Base-by-base conservation (phyloP, 345 rosid species). In the Eucalyptus curtisii region DNA sequence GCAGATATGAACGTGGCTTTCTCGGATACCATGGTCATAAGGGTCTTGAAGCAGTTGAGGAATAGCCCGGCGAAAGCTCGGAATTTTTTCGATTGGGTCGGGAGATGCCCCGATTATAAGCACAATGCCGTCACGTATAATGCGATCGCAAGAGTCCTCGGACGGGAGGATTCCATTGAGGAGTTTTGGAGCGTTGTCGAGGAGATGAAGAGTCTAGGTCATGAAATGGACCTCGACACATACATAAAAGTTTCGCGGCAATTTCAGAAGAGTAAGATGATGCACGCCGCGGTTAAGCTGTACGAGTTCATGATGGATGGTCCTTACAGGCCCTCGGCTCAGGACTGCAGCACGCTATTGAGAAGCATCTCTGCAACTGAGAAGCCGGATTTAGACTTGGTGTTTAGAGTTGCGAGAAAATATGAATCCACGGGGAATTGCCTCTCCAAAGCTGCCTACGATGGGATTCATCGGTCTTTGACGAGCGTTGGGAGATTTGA, bases 271-370 rank as follows among this genome's bases (percentile, higher is more conserved):
- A 89, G 2, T 71, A 95, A 91, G 91, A 92, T 96, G 96, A 91
- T 92, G 92, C 90, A 90, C 33, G 97, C 94, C 55, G 96, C 97
- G 1, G 99, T 97, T 49, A 95, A 93, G 95, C 94, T 97, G 86
- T 96, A 93, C 86, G 99, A 96, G 91, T 90, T 93, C 89, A 95
- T 96, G 99, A 97, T 95, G 97, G 98, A 96, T 91, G 92, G 99
- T 64, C 98, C 94, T 3, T 96, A 91, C 91, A 95, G 94, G 93
- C 99, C 98, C 86, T 93, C 96, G 3, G 87, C 89, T 91, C 95
- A 95, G 89, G 95, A 95, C 87, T 96, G 98, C 90, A 90, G 88
- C 91, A 89, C 93, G 31, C 95, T 97, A 61, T 86, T 97, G 89
- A 91, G 94, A 89, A 93, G 91, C 87, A 90, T 97, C 89, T 92